Conservation (phyloP, 2,329 filamentous ascomycete species). For the Paraphoma chrysanthemicola region DNA sequence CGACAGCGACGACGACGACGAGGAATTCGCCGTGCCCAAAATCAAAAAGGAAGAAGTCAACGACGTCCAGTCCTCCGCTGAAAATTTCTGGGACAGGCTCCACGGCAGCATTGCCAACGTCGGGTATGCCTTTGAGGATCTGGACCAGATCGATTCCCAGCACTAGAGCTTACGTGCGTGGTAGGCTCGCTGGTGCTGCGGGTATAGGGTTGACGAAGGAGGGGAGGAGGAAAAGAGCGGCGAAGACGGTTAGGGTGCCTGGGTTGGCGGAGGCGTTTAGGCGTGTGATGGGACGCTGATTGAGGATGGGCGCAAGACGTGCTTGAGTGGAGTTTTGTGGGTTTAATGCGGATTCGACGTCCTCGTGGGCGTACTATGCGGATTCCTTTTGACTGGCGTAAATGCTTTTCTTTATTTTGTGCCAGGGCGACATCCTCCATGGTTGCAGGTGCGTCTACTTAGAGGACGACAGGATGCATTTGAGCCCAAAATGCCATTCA, state of each 20-base stretch:
- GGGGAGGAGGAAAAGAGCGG: background rate
- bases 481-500: too few relatives aligned
- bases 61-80: background rate
- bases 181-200: too few relatives aligned
- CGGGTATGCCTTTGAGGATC: background rate
- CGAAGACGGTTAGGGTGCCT: background rate
- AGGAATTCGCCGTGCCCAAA: slow-evolving; percentile 14
- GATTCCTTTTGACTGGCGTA: too few relatives aligned
- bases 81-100: background rate
- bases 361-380: background rate
- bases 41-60: slow-evolving; percentile 29
- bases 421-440: too few relatives aligned
- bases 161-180: background rate
- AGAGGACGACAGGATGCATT: too few relatives aligned
- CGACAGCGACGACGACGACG: slow-evolving; percentile 18
- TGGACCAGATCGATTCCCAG: background rate
- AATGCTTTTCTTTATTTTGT: too few relatives aligned
- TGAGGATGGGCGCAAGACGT: too few relatives aligned
- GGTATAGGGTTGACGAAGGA: background rate
- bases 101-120: background rate
- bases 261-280: background rate
- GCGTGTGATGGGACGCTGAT: background rate
- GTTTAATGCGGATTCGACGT: background rate
- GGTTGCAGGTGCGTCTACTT: too few relatives aligned
- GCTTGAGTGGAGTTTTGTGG: background rate